These are phyloP conservation scores for Hypoxylon sp. DNA, from an alignment of 2,329 filamentous ascomycete species.

Conservation along the genomic window DNA sequence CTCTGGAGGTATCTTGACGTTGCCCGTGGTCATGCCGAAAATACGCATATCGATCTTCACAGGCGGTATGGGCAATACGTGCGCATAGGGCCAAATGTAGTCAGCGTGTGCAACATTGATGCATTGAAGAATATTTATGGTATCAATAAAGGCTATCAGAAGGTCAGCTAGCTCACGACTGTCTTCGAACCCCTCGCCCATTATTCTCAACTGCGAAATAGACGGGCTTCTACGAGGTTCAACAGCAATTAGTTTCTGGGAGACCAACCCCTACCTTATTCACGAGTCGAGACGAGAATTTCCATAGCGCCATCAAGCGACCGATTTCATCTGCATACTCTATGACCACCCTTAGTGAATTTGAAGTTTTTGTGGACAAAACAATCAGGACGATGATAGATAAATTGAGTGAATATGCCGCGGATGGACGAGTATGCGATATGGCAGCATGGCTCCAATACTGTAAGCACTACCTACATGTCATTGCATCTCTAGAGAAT, in stretches of 20 bases:
- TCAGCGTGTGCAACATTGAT: conserved; percentile 2
- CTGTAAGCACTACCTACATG: conserved; percentile 59
- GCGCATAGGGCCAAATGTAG: background rate
- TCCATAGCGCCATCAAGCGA: background rate
- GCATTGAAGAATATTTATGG: background rate
- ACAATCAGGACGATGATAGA: conserved; percentile 1
- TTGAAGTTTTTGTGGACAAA: conserved; percentile 1
- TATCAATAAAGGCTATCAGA: background rate
- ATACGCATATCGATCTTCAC: background rate
- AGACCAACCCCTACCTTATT: background rate
- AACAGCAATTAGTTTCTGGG: background rate
- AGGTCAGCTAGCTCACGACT: background rate
- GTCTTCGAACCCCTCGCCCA: background rate
- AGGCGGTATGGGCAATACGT: background rate
- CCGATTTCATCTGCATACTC: conserved; percentile 2
- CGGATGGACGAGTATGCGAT: background rate
- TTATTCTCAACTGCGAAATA: background rate
- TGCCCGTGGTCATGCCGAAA: background rate
- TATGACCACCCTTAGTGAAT: conserved; percentile 1
- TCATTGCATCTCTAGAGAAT: background rate
- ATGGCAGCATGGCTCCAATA: conserved; percentile 77
- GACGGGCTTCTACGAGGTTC: background rate
- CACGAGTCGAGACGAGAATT: background rate
- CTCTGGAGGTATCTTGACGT: conserved; percentile 1
- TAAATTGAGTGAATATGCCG: background rate